phyloP scores from a whole-genome alignment of 2,329 filamentous ascomycete genomes.

The Cryphonectria carpinicola region DNA sequence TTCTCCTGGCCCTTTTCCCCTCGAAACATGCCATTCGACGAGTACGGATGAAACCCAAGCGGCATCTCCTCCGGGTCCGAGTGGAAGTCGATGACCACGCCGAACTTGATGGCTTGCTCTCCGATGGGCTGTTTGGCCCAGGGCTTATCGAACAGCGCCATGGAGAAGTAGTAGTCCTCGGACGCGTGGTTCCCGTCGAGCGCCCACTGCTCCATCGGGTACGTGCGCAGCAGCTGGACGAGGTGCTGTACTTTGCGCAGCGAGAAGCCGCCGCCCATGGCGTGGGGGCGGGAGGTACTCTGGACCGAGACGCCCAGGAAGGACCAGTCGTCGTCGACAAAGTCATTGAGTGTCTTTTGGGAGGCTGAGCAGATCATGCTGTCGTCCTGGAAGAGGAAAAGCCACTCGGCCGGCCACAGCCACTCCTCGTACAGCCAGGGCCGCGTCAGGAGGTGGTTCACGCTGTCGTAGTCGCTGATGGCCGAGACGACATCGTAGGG shows the following conservation, averaged over 20 bases:
- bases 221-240: constrained; percentile 51
- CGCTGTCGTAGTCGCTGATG: constrained; percentile 53
- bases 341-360: constrained; percentile 50
- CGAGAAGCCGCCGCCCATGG: constrained; percentile 55
- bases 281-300: not conserved
- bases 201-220: constrained; percentile 41
- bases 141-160: constrained; percentile 53
- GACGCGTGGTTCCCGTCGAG: constrained; percentile 35
- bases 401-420: constrained; percentile 54
- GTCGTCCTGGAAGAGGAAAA: constrained; percentile 60
- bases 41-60: constrained; percentile 19
- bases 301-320: constrained; percentile 15
- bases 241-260: constrained; percentile 57
- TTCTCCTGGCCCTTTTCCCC: constrained; percentile 15
- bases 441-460: constrained; percentile 56
- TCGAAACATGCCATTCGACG: constrained; percentile 16
- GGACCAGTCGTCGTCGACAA: constrained; percentile 54
- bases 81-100: constrained; percentile 2
- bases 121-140: constrained; percentile 47
- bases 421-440: constrained; percentile 56
- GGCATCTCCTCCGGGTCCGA: constrained; percentile 15
- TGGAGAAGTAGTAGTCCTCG: constrained; percentile 60
- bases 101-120: constrained; percentile 12
- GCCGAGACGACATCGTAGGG: constrained; percentile 51
- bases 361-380: constrained; percentile 60